Evolutionary conservation across 768 basidiomycete genomes (phyloP), one percentile per base, ranked within the genome.

Genomic region (Boletus barrowsii): DNA sequence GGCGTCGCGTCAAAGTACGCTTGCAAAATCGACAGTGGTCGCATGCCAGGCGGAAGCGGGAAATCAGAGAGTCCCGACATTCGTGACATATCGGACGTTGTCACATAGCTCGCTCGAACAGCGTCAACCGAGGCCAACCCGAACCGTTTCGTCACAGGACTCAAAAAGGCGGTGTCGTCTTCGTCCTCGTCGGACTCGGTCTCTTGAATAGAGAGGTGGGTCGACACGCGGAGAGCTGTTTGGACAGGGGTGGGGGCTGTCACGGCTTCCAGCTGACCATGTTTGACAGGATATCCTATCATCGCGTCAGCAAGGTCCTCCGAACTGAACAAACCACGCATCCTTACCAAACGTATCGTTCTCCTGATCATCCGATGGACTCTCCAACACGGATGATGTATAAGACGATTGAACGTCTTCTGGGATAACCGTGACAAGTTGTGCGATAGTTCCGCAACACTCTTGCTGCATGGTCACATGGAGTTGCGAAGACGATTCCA

Each of bases 61-160:
- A 90, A 90, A 61, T 88, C 88, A 5, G 86, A 88, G 14, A 89
- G 76, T 10, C 77, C 76, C 2, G 87, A 88, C 76, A 90, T 89
- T 30, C 78, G 77, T 1, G 88, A 89, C 10, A 72, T 57, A 36
- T 68, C 73, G 0, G 85, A 86, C 3, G 76, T 77, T 32, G 87
- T 90, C 75, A 83, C 72, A 64, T 79, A 84, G 65, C 88, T 90
- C 55, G 76, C 74, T 13, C 79, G 77, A 5, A 74, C 58, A 47
- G 32, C 66, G 33, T 72, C 67, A 6, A 74, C 56, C 7, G 75
- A 69, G 24, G 58, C 41, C 63, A 30, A 58, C 49, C 54, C 66
- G 61, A 49, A 55, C 14, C 68, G 55, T 40, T 50, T 62, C 17
- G 59, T 51, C 55, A 65, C 51, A 5, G 65, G 62, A 24, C 43